A percentile compares a stretch with the other conserved stretches of the same genome.
These are phyloP conservation scores for Rhizopogon vinicolor DNA, from an alignment of 768 basidiomycete genomes.

Conservation along the genomic window DNA sequence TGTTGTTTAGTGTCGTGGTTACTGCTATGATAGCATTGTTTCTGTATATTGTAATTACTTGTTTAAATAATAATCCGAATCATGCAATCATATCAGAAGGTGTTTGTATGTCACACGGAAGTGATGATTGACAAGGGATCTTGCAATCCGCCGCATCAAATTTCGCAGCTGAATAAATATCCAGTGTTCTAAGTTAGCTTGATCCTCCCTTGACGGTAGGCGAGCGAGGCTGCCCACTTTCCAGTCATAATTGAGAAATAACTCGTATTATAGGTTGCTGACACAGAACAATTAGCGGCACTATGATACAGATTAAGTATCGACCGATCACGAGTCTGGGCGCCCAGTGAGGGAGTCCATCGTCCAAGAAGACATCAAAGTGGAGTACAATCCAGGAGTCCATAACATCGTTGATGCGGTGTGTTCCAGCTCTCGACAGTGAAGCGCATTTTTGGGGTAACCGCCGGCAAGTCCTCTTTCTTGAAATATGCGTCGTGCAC, in stretches of 20 bases:
- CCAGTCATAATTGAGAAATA: background rate
- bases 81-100: background rate
- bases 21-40: slow-evolving; percentile 1
- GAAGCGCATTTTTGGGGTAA: slow-evolving; percentile 22
- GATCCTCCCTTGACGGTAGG: too few species aligned
- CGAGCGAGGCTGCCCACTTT: too few species aligned
- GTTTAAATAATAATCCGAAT: background rate
- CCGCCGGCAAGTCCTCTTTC: slow-evolving; percentile 12
- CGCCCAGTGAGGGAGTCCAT: too few species aligned
- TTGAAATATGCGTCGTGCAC: slow-evolving; percentile 30
- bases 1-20: background rate
- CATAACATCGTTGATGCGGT: slow-evolving; percentile 13
- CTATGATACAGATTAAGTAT: background rate
- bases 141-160: too few species aligned
- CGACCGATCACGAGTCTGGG: background rate
- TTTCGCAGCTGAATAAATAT: too few species aligned
- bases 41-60: slow-evolving; percentile 1
- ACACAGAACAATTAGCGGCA: background rate
- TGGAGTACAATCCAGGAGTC: slow-evolving; percentile 14
- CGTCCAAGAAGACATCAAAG: background rate
- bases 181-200: too few species aligned
- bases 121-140: too few species aligned
- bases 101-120: too few species aligned
- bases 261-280: background rate
- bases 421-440: slow-evolving; percentile 26